A percentile compares a stretch with the other conserved stretches of the same genome.
phyloP scores from a whole-genome alignment of 768 basidiomycete genomes.

The Kondoa subrosea region DNA sequence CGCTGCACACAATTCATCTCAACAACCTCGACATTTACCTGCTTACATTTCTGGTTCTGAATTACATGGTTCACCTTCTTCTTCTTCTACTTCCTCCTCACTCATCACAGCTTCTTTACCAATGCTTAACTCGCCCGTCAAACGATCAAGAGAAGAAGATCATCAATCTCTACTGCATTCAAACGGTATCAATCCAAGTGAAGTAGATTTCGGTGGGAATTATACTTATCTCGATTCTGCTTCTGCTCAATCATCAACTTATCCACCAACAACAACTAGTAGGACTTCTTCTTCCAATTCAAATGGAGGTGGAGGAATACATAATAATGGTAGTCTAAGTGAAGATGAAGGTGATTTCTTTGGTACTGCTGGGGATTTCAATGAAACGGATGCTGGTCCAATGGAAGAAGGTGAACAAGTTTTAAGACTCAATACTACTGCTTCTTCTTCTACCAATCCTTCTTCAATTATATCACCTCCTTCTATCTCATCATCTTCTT shows the following conservation, averaged over 20 bases:
- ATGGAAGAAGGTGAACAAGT: slow-evolving; percentile 7
- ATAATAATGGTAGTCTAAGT: too few species aligned
- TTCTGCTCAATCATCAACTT: too few species aligned
- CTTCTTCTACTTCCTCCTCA: not conserved
- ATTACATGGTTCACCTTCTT: not conserved
- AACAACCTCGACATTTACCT: not conserved
- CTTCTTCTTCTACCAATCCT: too few species aligned
- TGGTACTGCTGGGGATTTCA: not conserved
- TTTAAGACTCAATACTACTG: not conserved
- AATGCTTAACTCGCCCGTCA: not conserved
- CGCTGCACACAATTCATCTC: too few species aligned
- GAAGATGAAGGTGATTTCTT: not conserved
- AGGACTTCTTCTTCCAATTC: not conserved
- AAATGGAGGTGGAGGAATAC: too few species aligned
- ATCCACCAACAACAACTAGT: too few species aligned
- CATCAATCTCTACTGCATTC: not conserved
- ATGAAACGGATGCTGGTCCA: not conserved
- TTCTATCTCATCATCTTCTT: too few species aligned
- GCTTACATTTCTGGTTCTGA: not conserved
- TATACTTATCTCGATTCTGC: not conserved
- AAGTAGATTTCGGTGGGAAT: not conserved
- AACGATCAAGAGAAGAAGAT: not conserved
- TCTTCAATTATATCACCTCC: too few species aligned
- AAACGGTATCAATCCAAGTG: not conserved
- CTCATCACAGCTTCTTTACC: not conserved